These are phyloP conservation scores for Nosema granulosis DNA, from an alignment of 371 early-diverging fungal genomes.

Conservation along the genomic window DNA sequence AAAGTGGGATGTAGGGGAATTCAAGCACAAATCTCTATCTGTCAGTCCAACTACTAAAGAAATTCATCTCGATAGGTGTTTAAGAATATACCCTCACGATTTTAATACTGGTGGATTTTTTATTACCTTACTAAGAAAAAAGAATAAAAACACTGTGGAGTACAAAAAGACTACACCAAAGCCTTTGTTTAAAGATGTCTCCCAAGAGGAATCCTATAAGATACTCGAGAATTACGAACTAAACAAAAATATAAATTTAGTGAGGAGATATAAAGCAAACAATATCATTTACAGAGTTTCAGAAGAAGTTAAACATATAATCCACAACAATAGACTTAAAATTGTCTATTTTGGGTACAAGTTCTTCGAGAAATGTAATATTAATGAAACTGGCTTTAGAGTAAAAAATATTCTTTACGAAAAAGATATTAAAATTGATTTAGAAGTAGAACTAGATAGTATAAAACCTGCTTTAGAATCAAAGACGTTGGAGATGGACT, in stretches of 20 bases:
- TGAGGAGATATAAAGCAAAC: not conserved
- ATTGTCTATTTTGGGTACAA: conserved; percentile 42
- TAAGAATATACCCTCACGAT: conserved; percentile 85
- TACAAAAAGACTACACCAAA: not conserved
- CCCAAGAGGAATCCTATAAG: not conserved
- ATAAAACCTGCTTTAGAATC: not conserved
- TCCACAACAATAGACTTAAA: conserved; percentile 38
- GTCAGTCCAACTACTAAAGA: conserved; percentile 68
- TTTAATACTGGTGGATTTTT: conserved; percentile 99
- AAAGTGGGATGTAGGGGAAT: conserved; percentile 60
- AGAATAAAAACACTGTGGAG: conserved; percentile 30
- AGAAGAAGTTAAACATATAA: not conserved
- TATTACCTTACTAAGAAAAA: conserved; percentile 86
- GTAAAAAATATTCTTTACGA: conserved; percentile 35
- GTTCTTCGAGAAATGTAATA: conserved; percentile 14
- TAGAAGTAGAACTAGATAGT: not conserved
- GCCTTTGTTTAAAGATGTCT: not conserved
- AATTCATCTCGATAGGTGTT: conserved; percentile 73
- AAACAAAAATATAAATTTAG: conserved; percentile 1
- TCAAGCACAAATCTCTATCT: conserved; percentile 68
- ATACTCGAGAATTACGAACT: not conserved
- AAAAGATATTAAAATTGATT: not conserved
- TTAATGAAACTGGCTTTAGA: conserved; percentile 26
- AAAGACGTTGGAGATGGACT: not conserved
- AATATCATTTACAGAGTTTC: conserved; percentile 21